These are phyloP conservation scores for Aspergillus fumigatus DNA, from an alignment of 2,329 filamentous ascomycete genomes.

Conservation along the genomic window DNA sequence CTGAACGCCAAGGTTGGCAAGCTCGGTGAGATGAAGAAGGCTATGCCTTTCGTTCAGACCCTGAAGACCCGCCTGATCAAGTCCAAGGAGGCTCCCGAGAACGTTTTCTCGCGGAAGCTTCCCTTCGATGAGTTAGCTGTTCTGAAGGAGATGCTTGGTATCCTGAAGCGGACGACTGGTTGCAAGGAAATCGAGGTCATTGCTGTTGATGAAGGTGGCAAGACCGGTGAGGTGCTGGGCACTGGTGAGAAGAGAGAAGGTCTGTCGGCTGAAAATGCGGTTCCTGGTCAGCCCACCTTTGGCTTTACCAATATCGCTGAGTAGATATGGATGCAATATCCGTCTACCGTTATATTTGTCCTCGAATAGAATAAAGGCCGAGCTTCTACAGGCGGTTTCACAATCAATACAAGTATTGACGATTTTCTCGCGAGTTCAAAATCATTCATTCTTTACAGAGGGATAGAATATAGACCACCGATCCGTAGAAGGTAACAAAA, in stretches of 20 bases:
- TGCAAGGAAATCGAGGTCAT: constrained; percentile 69
- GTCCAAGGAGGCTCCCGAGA: constrained; percentile 59
- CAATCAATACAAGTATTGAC: neutral
- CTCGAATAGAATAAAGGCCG: neutral
- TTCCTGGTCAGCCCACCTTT: constrained; percentile 79
- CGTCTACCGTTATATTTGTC: neutral
- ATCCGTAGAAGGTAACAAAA: neutral
- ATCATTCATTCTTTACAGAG: neutral
- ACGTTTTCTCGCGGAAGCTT: constrained; percentile 77
- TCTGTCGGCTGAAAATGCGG: constrained; percentile 66
- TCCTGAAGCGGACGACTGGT: constrained; percentile 70
- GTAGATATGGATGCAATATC: constrained; percentile 9
- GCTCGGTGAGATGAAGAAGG: constrained; percentile 81
- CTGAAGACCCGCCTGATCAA: constrained; percentile 76
- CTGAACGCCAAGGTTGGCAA: constrained; percentile 75
- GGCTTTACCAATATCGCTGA: constrained; percentile 73
- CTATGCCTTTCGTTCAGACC: constrained; percentile 90
- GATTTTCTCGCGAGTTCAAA: neutral
- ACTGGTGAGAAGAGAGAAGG: constrained; percentile 53
- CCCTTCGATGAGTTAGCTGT: constrained; percentile 78
- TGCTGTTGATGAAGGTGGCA: constrained; percentile 58
- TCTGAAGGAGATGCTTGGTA: constrained; percentile 71
- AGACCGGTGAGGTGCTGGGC: constrained; percentile 41
- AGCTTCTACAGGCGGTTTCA: neutral
- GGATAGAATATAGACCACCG: neutral